A percentile compares a stretch with the other conserved stretches of the same genome.
These are phyloP conservation scores for Chalciporus sphaerocephalus DNA, from an alignment of 768 basidiomycete genomes.

Conservation along the genomic window DNA sequence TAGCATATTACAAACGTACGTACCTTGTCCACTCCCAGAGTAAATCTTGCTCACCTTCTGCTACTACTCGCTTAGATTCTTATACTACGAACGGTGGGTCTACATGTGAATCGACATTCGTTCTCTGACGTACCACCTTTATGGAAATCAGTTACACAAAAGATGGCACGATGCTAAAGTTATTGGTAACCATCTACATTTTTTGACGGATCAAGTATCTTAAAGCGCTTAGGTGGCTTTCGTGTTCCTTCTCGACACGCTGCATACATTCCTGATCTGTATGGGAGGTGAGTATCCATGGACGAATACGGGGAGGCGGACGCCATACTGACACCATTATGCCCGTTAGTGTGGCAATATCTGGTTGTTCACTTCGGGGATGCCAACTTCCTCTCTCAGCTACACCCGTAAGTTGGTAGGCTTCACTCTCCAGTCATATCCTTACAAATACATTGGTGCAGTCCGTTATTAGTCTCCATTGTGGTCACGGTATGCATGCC, in stretches of 20 bases:
- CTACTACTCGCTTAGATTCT: conserved; percentile 12
- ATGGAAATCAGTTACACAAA: conserved; percentile 12
- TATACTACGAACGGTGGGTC: conserved; percentile 25
- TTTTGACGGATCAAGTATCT: background rate
- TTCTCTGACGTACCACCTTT: background rate
- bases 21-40: background rate
- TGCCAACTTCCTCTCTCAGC: conserved; percentile 3
- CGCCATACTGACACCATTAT: background rate
- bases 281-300: conserved; percentile 12
- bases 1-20: conserved; percentile 25
- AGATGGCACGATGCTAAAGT: conserved; percentile 13
- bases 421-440: conserved; percentile 3
- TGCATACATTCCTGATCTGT: conserved; percentile 16
- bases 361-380: conserved; percentile 23
- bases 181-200: conserved; percentile 7
- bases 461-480: conserved; percentile 20
- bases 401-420: conserved; percentile 20
- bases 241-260: conserved; percentile 18
- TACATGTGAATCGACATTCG: background rate
- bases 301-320: background rate
- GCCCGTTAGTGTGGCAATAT: conserved; percentile 19
- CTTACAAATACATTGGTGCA: background rate
- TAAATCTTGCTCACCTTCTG: background rate
- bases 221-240: conserved; percentile 16
- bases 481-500: conserved; percentile 17